Base-by-base conservation (phyloP, 345 rosid genomes). In the Eucalyptus pumila region DNA sequence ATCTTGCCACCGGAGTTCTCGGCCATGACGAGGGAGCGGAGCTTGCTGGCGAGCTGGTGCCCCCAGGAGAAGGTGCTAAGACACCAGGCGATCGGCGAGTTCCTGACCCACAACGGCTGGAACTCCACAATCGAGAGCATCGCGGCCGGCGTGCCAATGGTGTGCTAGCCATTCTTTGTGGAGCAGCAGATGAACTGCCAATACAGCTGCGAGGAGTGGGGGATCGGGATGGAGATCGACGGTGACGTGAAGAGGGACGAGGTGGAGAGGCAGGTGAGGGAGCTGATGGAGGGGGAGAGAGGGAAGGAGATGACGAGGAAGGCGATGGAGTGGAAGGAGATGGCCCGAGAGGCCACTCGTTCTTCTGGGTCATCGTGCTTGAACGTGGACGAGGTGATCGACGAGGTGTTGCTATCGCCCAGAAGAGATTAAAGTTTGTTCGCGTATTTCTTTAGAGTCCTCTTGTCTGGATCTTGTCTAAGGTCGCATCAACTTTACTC, bases 41-140 rank as follows among this genome's bases (percentile, higher is more conserved):
- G 95, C 17, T 14, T 93, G 24, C 3, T 95, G 37, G 87, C 92
- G 15, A 90, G 90, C 58, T 95, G 97, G 96, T 94, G 96, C 88
- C 93, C 95, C 2, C 96, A 95, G 11, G 94, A 91, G 87, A 86
- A 90, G 86, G 96, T 95, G 48, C 90, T 95, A 8, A 89, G 72
- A 49, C 97, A 94, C 90, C 94, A 94, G 14, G 86, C 94, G 0
- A 24, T 93, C 2, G 96, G 96, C 12, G 96, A 94, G 21, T 93
- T 95, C 81, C 88, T 95, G 60, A 94, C 96, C 2, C 97, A 95
- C n/a, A 87, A 90, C 27, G 96, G 96, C 5, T 95, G 97, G 97
- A 95, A 95, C 83, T 95, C 97, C 5, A 94, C 90, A 8, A 9
- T 94, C 7, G 96, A 95, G 89, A 94, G 96, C 42, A 88, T 95